Evolutionary conservation across 495 filamentous ascomycete genomes (phyloP).

Genomic region (Lichenothelia convexa): DNA sequence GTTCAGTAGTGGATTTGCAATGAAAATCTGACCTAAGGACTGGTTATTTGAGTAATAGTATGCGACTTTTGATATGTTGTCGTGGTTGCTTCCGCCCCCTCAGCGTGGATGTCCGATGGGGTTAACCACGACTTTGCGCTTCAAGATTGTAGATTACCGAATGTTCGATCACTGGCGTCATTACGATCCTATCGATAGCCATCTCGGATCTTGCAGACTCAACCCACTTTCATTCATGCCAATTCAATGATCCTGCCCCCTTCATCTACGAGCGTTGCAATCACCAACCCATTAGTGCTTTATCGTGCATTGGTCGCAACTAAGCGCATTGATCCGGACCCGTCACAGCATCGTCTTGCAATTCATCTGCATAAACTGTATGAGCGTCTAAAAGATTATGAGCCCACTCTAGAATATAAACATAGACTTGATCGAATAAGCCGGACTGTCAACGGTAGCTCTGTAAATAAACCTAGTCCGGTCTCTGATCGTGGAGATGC

Average conservation of each 20-base stretch:
- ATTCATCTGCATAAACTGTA: constrained; percentile 54
- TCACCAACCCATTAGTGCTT: constrained; percentile 54
- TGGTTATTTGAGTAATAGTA: no score
- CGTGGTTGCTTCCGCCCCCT: no score
- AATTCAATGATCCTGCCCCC: constrained; percentile 13
- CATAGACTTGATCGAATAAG: constrained; percentile 33
- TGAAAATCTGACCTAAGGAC: no score
- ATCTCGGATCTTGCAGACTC: not conserved
- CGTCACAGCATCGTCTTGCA: constrained; percentile 47
- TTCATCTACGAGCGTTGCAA: constrained; percentile 29
- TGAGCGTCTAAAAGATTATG: constrained; percentile 45
- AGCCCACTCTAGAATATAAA: constrained; percentile 42
- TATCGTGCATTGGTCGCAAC: constrained; percentile 45
- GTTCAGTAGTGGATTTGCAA: no score
- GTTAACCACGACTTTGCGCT: no score
- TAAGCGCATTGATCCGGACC: constrained; percentile 38
- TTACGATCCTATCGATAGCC: not conserved
- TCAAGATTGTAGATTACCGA: not conserved
- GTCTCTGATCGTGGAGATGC: not conserved
- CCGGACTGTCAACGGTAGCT: constrained; percentile 2
- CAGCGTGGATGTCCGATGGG: no score
- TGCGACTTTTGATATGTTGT: no score
- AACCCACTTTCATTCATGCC: not conserved
- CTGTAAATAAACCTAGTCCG: not conserved
- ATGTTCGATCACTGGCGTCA: not conserved